Base-by-base conservation (phyloP, 192 early-diverging fungal genomes). In the Lobosporangium transversale region DNA sequence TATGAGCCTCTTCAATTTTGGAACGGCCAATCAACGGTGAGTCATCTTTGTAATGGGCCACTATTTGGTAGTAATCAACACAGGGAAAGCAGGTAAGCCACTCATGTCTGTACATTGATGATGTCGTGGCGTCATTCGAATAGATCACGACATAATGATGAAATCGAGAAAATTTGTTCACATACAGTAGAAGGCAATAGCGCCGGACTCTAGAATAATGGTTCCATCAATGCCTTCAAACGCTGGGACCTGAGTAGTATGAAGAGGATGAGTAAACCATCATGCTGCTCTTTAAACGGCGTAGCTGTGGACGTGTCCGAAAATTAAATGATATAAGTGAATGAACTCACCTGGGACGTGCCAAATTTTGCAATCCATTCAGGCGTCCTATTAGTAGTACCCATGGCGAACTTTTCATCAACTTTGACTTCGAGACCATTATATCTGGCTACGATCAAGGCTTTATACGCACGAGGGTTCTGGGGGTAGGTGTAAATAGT, bases 321-420 rank as follows among this genome's bases (percentile, higher is more conserved):
- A n/a, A n/a, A n/a, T n/a, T n/a, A n/a, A n/a, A n/a, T n/a, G n/a
- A n/a, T n/a, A n/a, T n/a, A n/a, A n/a, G n/a, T n/a, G n/a, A n/a
- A n/a, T n/a, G n/a, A n/a, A n/a, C 14, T 40, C 53, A 79, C 76
- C 43, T 96, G 97, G 68, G 92, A 93, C 43, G 89, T 62, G 36
- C 94, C 94, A 88, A 91, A 97, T 86, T 97, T 98, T 80, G 86
- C 86, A 66, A 93, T 79, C 85, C 87, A 96, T 80, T 91, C 93
- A 36, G 90, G 82, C 23, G 84, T 87, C 83, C 89, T 87, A 87
- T 90, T 92, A 82, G 88, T 84, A 24, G 84, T 85, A 24, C 83
- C 86, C 53, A 93, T 68, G 68, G 85, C 68, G 73, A 94, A 89
- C 27, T 67, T 65, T 42, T 73, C 68, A 48, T 79, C 75, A 58